Evolutionary conservation across 176 grass and related monocot genomes (phyloP).

Genomic region (Cenchrus americanus): DNA sequence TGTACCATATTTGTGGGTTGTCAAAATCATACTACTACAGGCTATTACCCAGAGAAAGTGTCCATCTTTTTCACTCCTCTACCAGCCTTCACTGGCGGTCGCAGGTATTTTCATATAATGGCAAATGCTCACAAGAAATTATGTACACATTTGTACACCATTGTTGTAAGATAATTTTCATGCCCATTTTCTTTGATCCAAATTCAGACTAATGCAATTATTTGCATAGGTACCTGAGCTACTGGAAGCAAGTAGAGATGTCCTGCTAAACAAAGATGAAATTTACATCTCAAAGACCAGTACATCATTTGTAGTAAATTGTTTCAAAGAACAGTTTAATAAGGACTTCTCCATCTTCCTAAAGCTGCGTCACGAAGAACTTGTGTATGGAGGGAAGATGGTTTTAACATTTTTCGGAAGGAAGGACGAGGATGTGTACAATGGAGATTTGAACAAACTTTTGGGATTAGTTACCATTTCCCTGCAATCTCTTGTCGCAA

Average conservation of each 20-base stretch:
- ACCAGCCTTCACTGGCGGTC: background rate
- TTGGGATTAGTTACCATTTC: background rate
- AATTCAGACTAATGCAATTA: too few relatives aligned
- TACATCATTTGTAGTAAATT: conserved; percentile 3
- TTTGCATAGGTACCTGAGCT: background rate
- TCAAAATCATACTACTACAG: background rate
- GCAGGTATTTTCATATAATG: background rate
- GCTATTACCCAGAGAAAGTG: too few relatives aligned
- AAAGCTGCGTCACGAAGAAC: conserved; percentile 32
- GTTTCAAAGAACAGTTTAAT: conserved; percentile 34
- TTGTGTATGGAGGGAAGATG: conserved; percentile 42
- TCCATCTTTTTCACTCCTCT: too few relatives aligned
- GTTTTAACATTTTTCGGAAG: conserved; percentile 43
- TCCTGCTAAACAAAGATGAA: conserved; percentile 38
- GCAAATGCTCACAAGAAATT: background rate
- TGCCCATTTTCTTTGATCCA: background rate
- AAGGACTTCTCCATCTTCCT: conserved; percentile 57
- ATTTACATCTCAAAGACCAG: conserved; percentile 49
- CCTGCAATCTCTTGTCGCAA: background rate
- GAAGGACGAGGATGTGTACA: background rate
- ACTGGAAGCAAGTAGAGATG: background rate
- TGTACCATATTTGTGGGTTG: background rate
- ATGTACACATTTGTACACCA: background rate
- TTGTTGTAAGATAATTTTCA: background rate
- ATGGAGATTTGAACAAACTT: background rate